phyloP scores from a whole-genome alignment of 208 protist genomes.

The Wallacemonas collosoma region DNA sequence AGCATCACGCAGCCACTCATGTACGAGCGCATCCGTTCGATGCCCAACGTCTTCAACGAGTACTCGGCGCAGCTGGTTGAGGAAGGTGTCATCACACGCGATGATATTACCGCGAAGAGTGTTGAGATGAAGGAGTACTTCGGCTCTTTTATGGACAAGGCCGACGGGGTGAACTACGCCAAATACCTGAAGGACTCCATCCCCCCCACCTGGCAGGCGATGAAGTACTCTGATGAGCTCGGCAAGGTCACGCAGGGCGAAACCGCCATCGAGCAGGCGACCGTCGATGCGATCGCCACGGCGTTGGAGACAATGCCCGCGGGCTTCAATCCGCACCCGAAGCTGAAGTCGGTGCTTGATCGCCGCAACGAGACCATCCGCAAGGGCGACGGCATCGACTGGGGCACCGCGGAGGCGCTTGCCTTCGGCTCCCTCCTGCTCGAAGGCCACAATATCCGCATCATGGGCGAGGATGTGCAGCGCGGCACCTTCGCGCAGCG shows the following conservation, averaged over 20 bases:
- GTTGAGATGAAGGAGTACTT: slow-evolving; percentile 79
- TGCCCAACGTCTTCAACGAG: slow-evolving; percentile 78
- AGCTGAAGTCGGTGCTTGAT: slow-evolving; percentile 81
- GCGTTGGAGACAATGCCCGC: slow-evolving; percentile 73
- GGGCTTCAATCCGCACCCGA: slow-evolving; percentile 84
- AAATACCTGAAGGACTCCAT: slow-evolving; percentile 81
- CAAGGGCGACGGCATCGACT: slow-evolving; percentile 86
- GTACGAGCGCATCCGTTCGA: slow-evolving; percentile 93
- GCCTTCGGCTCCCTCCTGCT: slow-evolving; percentile 95
- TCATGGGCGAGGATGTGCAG: slow-evolving; percentile 96
- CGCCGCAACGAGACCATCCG: slow-evolving; percentile 76
- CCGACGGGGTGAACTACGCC: slow-evolving; percentile 77
- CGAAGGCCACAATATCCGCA: slow-evolving; percentile 95
- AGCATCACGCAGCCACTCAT: slow-evolving; percentile 98
- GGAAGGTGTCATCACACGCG: slow-evolving; percentile 73
- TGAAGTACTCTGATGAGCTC: slow-evolving; percentile 83
- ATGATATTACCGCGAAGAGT: slow-evolving; percentile 70
- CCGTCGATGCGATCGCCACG: slow-evolving; percentile 54
- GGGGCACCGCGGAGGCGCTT: slow-evolving; percentile 95
- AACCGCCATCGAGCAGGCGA: slow-evolving; percentile 70
- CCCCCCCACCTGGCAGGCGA: slow-evolving; percentile 59
- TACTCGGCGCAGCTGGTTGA: slow-evolving; percentile 86
- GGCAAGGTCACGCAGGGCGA: slow-evolving; percentile 54
- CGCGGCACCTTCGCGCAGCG: slow-evolving; percentile 98
- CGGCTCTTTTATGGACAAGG: slow-evolving; percentile 68